Base-by-base conservation (phyloP, 495 filamentous ascomycete species). In the Glutinoglossum americanum region DNA sequence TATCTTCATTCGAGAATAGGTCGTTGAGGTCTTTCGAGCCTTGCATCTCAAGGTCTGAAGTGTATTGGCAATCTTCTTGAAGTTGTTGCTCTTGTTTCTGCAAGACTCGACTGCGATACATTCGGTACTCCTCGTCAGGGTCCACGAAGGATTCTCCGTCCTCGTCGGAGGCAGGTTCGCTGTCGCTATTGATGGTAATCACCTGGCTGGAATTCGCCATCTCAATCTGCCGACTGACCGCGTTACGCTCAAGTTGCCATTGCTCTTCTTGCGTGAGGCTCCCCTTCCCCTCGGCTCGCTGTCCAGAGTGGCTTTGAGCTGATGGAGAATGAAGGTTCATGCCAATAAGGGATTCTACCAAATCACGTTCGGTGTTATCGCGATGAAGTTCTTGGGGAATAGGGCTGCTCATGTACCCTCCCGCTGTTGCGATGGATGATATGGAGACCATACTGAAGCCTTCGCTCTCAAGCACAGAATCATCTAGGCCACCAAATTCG, bases 391-490 rank as follows among this genome's bases (percentile, higher is more conserved):
- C 41, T 45, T 21, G 41, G 13, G 41, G n/a, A 23, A 27, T 48
- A 30, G 35, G 55, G 47, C 49, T 56, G 57, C 53, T 57, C 11
- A 64, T 5, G 60, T 67, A 66, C 48, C 71, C 69, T 57, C 69
- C 69, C 19, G 67, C 68, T 5, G 74, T 77, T 28, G 73, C 70
- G 35, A 79, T 64, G 10, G 76, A 21, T 30, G 77, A 72, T 53
- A 79, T 63, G 3, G 75, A 77, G 3, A 80, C 71, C 76, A 80
- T 80, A 35, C 73, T 80, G 56, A 80, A 79, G 1, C 74, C 76
- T 63, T 80, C 76, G 55, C 76, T 78, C 61, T 80, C 76, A 61
- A 80, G 73, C 35, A 79, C 76, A 0, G 76, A 73, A 64, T 78
- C 74, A 57, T 54, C 51, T 8, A 54, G 10, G 4, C 28, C 4